A percentile compares a stretch with the other conserved stretches of the same genome.
phyloP scores from a whole-genome alignment of 2,329 filamentous ascomycete genomes.

The Trichoderma hamatum region DNA sequence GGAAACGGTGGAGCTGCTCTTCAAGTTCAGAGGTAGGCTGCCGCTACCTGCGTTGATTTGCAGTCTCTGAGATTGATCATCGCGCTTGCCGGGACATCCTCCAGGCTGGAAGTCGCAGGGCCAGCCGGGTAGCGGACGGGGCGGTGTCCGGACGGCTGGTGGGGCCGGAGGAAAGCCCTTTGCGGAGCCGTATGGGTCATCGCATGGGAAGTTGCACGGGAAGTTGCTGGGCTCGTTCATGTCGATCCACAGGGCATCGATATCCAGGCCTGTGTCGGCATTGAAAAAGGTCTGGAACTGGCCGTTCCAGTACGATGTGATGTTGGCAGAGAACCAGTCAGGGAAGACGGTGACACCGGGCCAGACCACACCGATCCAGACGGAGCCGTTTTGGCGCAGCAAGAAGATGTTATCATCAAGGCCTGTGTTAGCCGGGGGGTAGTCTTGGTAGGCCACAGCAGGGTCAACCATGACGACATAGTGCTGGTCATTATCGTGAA shows the following conservation, averaged over 20 bases:
- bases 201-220: constrained; percentile 37
- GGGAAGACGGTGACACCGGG: constrained; percentile 72
- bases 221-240: constrained; percentile 56
- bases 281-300: constrained; percentile 70
- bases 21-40: constrained; percentile 1
- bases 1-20: constrained; percentile 15
- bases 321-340: constrained; percentile 73
- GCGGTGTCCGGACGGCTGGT: constrained; percentile 64
- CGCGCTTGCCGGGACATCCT: constrained; percentile 29
- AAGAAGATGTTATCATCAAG: constrained; percentile 53
- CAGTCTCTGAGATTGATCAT: background rate
- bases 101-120: constrained; percentile 46
- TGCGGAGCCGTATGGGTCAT: constrained; percentile 34
- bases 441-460: constrained; percentile 58
- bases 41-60: constrained; percentile 14
- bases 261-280: constrained; percentile 65
- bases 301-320: constrained; percentile 68
- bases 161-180: constrained; percentile 61
- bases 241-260: constrained; percentile 80
- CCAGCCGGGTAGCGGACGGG: constrained; percentile 69
- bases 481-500: constrained; percentile 68
- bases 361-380: constrained; percentile 72
- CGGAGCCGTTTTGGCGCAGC: constrained; percentile 56
- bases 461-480: constrained; percentile 81
- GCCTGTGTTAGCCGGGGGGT: constrained; percentile 46